These are phyloP conservation scores for Trichoderma citrinoviride DNA, from an alignment of 2,329 filamentous ascomycete genomes.

Conservation along the genomic window DNA sequence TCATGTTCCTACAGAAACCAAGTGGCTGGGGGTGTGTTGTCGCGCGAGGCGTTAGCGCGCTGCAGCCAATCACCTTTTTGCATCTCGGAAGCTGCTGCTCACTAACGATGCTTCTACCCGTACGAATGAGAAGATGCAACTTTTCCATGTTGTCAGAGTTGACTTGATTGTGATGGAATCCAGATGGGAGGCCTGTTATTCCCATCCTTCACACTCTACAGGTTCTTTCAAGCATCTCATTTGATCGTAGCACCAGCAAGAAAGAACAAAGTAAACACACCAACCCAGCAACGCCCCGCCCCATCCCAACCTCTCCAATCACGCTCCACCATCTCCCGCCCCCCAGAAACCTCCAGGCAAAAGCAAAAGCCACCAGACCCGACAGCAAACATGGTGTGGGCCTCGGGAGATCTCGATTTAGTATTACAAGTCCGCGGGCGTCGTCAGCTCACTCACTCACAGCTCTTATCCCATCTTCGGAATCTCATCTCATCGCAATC, in stretches of 20 bases:
- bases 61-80: not conserved
- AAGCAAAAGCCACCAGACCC: not conserved
- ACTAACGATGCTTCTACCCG: no score
- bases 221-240: not conserved
- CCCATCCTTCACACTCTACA: not conserved
- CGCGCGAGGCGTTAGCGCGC: conserved; percentile 15
- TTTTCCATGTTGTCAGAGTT: no score
- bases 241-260: conserved; percentile 32
- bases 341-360: no score
- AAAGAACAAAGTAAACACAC: conserved; percentile 31
- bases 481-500: no score
- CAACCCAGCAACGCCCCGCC: conserved; percentile 26
- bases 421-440: no score
- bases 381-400: no score
- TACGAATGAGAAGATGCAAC: no score
- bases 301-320: conserved; percentile 4
- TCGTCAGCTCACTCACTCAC: no score
- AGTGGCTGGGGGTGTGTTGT: conserved; percentile 28
- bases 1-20: conserved; percentile 32
- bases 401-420: no score
- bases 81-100: not conserved
- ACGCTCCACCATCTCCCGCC: not conserved
- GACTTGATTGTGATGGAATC: no score
- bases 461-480: no score
- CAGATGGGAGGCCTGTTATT: no score